phyloP scores from a whole-genome alignment of 2,329 filamentous ascomycete species.

The Mariannaea sp. region DNA sequence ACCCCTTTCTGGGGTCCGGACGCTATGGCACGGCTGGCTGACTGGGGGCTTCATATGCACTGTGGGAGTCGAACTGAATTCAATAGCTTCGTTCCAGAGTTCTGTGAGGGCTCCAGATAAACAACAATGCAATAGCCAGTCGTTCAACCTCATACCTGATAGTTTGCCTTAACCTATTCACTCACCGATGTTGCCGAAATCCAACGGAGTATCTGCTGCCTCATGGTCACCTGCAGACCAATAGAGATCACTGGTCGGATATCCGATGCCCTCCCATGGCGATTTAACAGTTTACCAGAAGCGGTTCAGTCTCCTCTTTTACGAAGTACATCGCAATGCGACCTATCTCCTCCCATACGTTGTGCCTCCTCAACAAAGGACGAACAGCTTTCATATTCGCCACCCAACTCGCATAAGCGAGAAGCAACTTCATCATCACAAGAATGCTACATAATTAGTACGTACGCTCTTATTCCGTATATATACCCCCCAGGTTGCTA shows the following conservation, averaged over 20 bases:
- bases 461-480: not conserved
- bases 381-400: too few relatives aligned
- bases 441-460: not conserved
- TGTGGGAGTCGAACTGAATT: constrained; percentile 26
- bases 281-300: too few relatives aligned
- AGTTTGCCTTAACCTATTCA: constrained; percentile 6
- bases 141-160: constrained; percentile 7
- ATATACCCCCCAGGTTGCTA: constrained; percentile 3
- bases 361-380: too few relatives aligned
- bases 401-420: constrained; percentile 3
- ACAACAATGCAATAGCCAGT: constrained; percentile 12
- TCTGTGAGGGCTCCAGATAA: constrained; percentile 15
- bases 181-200: constrained; percentile 15
- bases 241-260: not conserved
- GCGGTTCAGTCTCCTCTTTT: too few relatives aligned
- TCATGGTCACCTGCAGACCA: not conserved
- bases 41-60: constrained; percentile 18
- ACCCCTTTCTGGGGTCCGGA: constrained; percentile 35
- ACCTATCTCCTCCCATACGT: not conserved
- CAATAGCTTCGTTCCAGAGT: constrained; percentile 28
- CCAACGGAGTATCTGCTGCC: constrained; percentile 5
- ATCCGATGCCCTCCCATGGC: not conserved
- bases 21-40: constrained; percentile 28
- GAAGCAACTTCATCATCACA: constrained; percentile 7
- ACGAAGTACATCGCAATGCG: not conserved